A percentile compares a stretch with the other conserved stretches of the same genome.
These are phyloP conservation scores for Brassica cretica DNA, from an alignment of 345 rosid genomes.

Conservation along the genomic window DNA sequence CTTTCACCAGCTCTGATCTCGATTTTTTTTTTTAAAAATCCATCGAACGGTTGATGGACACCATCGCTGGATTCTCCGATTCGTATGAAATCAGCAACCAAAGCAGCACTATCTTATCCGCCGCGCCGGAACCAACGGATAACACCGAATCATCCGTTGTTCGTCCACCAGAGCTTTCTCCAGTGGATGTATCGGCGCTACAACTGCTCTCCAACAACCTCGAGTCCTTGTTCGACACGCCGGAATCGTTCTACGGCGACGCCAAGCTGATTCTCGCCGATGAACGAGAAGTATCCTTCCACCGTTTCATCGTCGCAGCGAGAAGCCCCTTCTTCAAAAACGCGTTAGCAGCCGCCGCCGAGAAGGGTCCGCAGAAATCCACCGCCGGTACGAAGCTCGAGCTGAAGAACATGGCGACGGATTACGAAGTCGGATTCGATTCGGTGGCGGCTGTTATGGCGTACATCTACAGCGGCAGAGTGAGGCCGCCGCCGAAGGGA, in stretches of 20 bases:
- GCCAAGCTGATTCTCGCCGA: conserved; percentile 56
- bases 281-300: conserved; percentile 60
- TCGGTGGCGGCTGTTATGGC: conserved; percentile 61
- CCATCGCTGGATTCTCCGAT: conserved; percentile 5
- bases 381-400: conserved; percentile 41
- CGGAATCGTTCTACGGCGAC: conserved; percentile 61
- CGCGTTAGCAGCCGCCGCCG: conserved; percentile 43
- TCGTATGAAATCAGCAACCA: conserved; percentile 24
- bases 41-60: not conserved
- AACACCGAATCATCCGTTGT: conserved; percentile 25
- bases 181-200: conserved; percentile 51
- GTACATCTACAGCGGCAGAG: conserved; percentile 69
- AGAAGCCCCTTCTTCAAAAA: conserved; percentile 63
- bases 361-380: conserved; percentile 35
- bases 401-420: conserved; percentile 58
- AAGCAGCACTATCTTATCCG: conserved; percentile 51
- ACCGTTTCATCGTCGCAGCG: conserved; percentile 69
- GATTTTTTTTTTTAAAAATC: too few species aligned
- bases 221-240: conserved; percentile 53
- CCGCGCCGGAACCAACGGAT: conserved; percentile 7
- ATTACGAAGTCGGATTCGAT: conserved; percentile 58
- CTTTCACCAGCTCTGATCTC: conserved; percentile 9
- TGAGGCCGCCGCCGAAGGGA: conserved; percentile 52
- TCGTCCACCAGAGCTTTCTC: conserved; percentile 14
- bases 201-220: conserved; percentile 56